A percentile compares a stretch with the other conserved stretches of the same genome.
Evolutionary conservation across 345 rosid species (phyloP).

Genomic region (Acer negundo): DNA sequence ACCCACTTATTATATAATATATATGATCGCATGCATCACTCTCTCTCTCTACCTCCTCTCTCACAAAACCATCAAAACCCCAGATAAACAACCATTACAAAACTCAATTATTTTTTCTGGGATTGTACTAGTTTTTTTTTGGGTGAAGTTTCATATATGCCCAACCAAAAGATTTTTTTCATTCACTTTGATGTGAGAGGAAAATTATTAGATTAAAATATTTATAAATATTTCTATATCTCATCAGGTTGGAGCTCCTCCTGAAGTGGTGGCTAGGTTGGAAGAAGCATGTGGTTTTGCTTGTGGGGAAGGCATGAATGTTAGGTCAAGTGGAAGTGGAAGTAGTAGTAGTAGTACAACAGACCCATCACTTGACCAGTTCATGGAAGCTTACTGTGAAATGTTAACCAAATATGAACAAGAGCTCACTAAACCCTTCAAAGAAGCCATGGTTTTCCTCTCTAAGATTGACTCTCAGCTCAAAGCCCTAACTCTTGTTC

Average conservation of each 20-base stretch:
- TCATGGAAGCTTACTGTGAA: slow-evolving; percentile 58
- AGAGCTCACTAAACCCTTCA: slow-evolving; percentile 46
- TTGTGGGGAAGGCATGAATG: slow-evolving; percentile 29
- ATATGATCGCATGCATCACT: neutral
- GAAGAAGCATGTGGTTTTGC: slow-evolving; percentile 40
- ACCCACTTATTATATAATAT: neutral
- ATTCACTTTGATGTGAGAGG: neutral
- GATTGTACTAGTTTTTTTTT: neutral
- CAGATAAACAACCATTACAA: neutral
- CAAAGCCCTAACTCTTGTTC: slow-evolving; percentile 37
- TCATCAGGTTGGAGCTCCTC: slow-evolving; percentile 52
- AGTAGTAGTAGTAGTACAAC: neutral
- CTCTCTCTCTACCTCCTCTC: neutral
- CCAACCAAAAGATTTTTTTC: neutral
- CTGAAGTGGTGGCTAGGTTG: slow-evolving; percentile 43
- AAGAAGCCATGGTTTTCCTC: slow-evolving; percentile 49
- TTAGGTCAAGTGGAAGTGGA: slow-evolving; percentile 4
- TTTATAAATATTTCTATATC: neutral
- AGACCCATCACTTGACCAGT: slow-evolving; percentile 51
- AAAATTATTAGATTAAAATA: neutral
- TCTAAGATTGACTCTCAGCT: slow-evolving; percentile 41
- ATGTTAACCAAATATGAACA: slow-evolving; percentile 49
- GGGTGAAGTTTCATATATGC: neutral
- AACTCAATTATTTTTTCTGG: neutral
- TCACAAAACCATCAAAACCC: neutral